Conservation (phyloP, 2,329 filamentous ascomycete genomes). For the Colletotrichum ledebouriae region DNA sequence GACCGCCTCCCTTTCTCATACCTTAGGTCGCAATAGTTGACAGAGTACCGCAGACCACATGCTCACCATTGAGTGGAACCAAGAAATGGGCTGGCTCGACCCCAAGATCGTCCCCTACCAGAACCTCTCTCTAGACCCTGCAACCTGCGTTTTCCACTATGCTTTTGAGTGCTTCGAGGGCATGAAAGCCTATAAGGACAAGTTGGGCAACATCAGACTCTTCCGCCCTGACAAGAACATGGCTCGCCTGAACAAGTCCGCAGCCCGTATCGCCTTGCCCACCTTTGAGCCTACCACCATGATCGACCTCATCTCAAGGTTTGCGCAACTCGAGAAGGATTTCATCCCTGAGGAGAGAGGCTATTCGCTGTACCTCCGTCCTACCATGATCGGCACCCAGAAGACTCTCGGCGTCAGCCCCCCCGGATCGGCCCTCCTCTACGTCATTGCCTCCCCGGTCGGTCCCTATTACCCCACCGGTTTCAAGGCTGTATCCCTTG, state of each 20-base stretch:
- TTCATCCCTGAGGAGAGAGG: constrained; percentile 91
- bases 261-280: constrained; percentile 91
- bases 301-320: constrained; percentile 84
- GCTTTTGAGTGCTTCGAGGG: constrained; percentile 98
- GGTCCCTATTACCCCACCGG: constrained; percentile 98
- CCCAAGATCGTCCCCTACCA: constrained; percentile 93
- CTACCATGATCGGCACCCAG: constrained; percentile 98
- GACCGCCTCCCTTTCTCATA: constrained; percentile 5
- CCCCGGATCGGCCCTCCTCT: constrained; percentile 92
- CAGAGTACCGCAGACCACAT: constrained; percentile 81
- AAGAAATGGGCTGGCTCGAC: constrained; percentile 83
- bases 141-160: constrained; percentile 98
- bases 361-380: constrained; percentile 95
- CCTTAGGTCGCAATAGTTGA: not conserved
- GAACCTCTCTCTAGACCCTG: constrained; percentile 95
- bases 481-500: constrained; percentile 96
- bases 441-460: constrained; percentile 95
- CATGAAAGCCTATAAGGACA: constrained; percentile 99
- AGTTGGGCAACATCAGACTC: constrained; percentile 80
- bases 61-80: constrained; percentile 94
- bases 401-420: constrained; percentile 91
- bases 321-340: constrained; percentile 84
- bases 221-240: constrained; percentile 98
- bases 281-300: constrained; percentile 82
- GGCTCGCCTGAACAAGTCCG: constrained; percentile 91